Evolutionary conservation across 2,329 filamentous ascomycete genomes (phyloP).

Genomic region (Sporothrix variecibatus): DNA sequence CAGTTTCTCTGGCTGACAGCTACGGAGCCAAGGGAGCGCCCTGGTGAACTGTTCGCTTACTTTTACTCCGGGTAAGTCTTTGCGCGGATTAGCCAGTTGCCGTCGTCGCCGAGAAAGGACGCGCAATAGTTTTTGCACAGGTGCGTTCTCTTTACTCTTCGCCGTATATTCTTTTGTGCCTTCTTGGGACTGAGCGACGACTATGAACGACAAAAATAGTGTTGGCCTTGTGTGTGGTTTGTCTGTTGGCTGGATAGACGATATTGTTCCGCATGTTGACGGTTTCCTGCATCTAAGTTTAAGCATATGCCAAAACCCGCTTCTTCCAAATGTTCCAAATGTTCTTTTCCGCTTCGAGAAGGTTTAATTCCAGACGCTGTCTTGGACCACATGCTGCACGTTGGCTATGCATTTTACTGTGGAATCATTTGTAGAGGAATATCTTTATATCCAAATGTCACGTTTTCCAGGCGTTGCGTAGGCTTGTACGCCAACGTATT

Average conservation of each 20-base stretch:
- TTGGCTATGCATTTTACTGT: slow-evolving; percentile 1
- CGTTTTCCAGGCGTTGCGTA: not conserved
- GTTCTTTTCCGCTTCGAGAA: slow-evolving; percentile 18
- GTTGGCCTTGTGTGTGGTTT: not conserved
- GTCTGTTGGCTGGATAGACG: not conserved
- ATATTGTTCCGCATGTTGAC: no score
- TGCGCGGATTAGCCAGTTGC: not conserved
- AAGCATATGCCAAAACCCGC: not conserved
- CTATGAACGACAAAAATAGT: not conserved
- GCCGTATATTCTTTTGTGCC: not conserved
- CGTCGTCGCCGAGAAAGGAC: slow-evolving; percentile 18
- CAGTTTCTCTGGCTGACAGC: not conserved
- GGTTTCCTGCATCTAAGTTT: not conserved
- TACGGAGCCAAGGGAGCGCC: not conserved
- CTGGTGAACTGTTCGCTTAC: not conserved
- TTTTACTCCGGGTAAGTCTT: not conserved
- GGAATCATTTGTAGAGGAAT: slow-evolving; percentile 11
- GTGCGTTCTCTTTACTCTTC: not conserved
- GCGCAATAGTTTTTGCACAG: slow-evolving; percentile 11
- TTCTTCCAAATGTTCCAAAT: slow-evolving; percentile 8
- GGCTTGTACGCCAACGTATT: not conserved
- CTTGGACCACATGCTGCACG: not conserved
- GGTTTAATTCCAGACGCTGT: not conserved
- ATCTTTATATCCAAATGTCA: slow-evolving; percentile 8
- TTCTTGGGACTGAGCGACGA: not conserved